These are phyloP conservation scores for Babesia caballi DNA, from an alignment of 169 alveolate genomes.

Conservation along the genomic window DNA sequence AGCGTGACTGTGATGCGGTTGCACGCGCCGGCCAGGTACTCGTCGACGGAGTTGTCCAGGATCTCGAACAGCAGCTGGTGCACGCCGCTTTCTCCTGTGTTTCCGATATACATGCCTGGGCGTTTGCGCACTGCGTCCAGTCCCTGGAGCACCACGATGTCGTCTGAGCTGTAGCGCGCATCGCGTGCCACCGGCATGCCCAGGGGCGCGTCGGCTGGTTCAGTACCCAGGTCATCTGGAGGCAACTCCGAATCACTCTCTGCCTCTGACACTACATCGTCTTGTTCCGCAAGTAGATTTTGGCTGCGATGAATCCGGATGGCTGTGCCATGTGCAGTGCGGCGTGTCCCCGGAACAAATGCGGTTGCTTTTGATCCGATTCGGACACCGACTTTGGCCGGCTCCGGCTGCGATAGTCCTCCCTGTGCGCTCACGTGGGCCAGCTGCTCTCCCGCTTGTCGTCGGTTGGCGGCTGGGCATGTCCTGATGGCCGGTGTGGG, in stretches of 20 bases:
- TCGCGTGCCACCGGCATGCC: not conserved
- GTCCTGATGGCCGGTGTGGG: not conserved
- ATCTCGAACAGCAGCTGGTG: constrained; percentile 81
- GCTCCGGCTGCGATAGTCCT: no score
- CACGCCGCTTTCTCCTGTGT: constrained; percentile 75
- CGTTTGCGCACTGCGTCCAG: constrained; percentile 82
- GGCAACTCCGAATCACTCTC: not conserved
- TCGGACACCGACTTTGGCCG: no score
- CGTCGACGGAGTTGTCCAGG: constrained; percentile 82
- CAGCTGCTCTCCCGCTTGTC: no score
- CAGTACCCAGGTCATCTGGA: no score
- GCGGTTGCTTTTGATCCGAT: no score
- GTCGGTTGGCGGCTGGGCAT: no score
- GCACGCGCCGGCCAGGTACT: constrained; percentile 74
- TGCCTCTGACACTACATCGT: not conserved
- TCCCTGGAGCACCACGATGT: constrained; percentile 79
- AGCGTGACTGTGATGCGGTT: constrained; percentile 66
- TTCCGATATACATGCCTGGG: constrained; percentile 85
- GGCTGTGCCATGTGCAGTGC: no score
- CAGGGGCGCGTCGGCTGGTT: no score
- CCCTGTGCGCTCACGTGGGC: no score
- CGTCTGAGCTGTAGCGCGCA: constrained; percentile 67
- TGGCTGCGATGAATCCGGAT: no score
- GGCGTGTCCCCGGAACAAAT: no score
- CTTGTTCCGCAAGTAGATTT: not conserved